A percentile compares a stretch with the other conserved stretches of the same genome.
Conservation (phyloP, 1,139 yeast species). For the Dujonia santamariae region DNA sequence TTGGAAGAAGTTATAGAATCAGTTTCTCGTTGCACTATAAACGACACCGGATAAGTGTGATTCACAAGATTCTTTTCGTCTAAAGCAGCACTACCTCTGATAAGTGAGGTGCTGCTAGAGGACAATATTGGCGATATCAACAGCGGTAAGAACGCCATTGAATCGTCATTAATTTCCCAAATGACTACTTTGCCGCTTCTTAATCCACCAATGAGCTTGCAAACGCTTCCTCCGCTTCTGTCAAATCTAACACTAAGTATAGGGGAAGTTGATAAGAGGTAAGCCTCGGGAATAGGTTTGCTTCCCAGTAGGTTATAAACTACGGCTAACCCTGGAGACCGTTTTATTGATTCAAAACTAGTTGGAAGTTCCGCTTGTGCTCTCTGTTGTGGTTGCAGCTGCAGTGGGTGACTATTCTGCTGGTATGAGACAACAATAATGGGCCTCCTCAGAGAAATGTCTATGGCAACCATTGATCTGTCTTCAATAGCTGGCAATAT, state of each 20-base stretch:
- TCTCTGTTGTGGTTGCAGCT: neutral
- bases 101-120: conserved; percentile 3
- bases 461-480: conserved; percentile 36
- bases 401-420: neutral
- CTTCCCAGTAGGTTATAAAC: conserved; percentile 23
- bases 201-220: conserved; percentile 36
- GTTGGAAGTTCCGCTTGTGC: too few relatives aligned
- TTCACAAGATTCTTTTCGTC: neutral
- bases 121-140: conserved; percentile 7
- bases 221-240: conserved; percentile 19
- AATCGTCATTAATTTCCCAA: conserved; percentile 30
- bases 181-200: conserved; percentile 35
- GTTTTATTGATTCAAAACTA: conserved; percentile 4
- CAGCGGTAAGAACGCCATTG: conserved; percentile 7
- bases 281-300: conserved; percentile 42
- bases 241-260: conserved; percentile 45
- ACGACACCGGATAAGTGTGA: conserved; percentile 4
- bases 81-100: neutral
- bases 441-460: conserved; percentile 37
- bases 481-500: neutral
- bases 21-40: conserved; percentile 1
- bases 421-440: conserved; percentile 38
- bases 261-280: conserved; percentile 38
- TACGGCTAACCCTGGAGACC: conserved; percentile 37
- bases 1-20: conserved; percentile 1